Evolutionary conservation across 257 asterid species (phyloP), one percentile per base, ranked within the genome.

Genomic region (Asclepias syriaca): DNA sequence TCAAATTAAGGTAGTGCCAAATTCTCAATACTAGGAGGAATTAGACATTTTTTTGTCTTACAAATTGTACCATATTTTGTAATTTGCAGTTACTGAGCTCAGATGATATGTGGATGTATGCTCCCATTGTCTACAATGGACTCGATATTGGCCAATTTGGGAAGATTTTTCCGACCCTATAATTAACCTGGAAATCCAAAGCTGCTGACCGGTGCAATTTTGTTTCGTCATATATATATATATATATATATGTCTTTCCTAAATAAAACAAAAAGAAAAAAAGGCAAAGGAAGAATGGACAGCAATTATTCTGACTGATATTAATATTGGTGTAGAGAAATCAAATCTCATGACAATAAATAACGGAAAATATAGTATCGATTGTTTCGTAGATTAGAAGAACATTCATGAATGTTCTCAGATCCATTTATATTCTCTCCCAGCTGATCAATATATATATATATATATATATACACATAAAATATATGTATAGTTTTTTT

Each of bases 91-190:
- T 93, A 76, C 80, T 93, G 73, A 89, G 98, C 79, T 89, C 98
- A 7, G 96, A 93, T 78, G 95, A 93, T 22, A 58, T 60, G 77
- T 93, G 98, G 98, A 93, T 93, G 98, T 93, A 87, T 86, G 97
- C 98, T 46, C 98, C 98, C 22, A 83, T 90, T 64, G 96, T 93
- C 67, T 85, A 90, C 84, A 89, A 89, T 65, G 98, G 97, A 75
- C 87, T 90, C 86, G 96, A 90, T 76, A 83, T 88, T 5, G 96
- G 91, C 3, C 75, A 83, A 54, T 87, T 79, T 57, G 84, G 86
- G 66, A 85, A 79, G 70, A 86, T 81, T 72, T 45, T 82, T 65
- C 83, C 91, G 66, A 80, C 81, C 56, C 74, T 79, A 53, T 83
- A 61, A 80, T 60, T 34, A 34, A 3, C 60, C 64, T 39, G 61